These are phyloP conservation scores for Ophiostoma himal-ulmi DNA, from an alignment of 2,329 filamentous ascomycete genomes.

Conservation along the genomic window DNA sequence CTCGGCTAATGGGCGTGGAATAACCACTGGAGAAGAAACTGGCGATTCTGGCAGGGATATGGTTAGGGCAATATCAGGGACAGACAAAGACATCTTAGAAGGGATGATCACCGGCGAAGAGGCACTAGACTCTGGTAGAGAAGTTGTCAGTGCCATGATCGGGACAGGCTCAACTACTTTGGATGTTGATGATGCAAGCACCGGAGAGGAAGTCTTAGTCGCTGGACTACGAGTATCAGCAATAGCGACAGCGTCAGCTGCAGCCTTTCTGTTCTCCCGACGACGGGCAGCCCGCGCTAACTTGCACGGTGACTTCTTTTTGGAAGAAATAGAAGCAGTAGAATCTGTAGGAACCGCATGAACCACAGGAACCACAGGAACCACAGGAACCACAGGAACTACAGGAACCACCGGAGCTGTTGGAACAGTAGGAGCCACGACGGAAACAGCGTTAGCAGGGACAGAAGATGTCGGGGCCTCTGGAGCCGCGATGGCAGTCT, in stretches of 20 bases:
- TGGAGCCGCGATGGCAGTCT: background rate
- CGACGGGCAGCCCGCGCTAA: background rate
- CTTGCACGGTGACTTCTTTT: background rate
- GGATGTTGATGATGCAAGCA: background rate
- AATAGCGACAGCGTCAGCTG: background rate
- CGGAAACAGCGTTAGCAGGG: background rate
- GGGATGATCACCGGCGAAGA: background rate
- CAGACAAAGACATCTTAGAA: background rate
- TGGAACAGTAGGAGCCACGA: background rate
- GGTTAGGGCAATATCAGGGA: background rate
- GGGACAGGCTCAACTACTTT: background rate
- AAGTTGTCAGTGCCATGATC: background rate
- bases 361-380: no score
- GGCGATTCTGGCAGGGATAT: background rate
- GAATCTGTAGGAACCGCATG: no score
- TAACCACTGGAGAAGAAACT: background rate
- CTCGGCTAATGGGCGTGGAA: no score
- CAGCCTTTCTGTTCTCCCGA: background rate
- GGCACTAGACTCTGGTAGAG: background rate
- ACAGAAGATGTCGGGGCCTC: background rate
- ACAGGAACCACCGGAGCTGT: no score
- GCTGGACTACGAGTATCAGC: background rate
- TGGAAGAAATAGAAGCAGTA: background rate
- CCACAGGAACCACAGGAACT: no score
- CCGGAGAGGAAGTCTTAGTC: background rate